Evolutionary conservation across 148 eudicot species (phyloP), one percentile per base, ranked within the genome.

Genomic region (Euryodendron excelsum): DNA sequence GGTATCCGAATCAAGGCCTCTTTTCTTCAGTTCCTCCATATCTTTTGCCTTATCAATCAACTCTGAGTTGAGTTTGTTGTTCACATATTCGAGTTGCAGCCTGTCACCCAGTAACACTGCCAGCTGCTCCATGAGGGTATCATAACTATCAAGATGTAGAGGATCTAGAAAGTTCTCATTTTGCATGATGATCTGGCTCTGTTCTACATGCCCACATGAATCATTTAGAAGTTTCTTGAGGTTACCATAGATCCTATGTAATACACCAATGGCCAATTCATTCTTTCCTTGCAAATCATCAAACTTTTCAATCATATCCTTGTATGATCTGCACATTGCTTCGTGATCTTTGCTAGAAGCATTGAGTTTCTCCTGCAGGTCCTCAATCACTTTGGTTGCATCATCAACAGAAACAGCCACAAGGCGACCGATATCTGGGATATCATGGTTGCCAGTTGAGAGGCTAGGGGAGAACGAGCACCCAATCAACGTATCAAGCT

Each of bases 311-410:
- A 73, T 71, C 72, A 81, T 55, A 59, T 86, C 86, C 72, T 27
- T 75, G 75, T 50, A 83, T n/a, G 87, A 83, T 69, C 39, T 68
- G 41, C 67, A 76, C 52, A 86, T 70, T 63, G 80, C 72, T 75
- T 89, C 83, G 37, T 84, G 84, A 53, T 92, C 92, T 58, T 48
- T 81, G 56, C 50, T 71, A 81, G 85, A 81, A 87, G 87, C 77
- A 64, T 92, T 88, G 78, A 87, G 86, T 79, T 84, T 86, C 37
- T 78, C 80, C 83, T 78, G 91, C 83, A 89, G 78, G 69, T 70
- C 84, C 59, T 84, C 84, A 81, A 96, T 91, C 82, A 88, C 78
- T 75, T 82, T 85, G 82, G 84, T 87, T 58, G 93, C 95, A 82
- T 86, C 80, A 83, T 73, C 80, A 66, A 91, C 83, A 76, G 93